These are phyloP conservation scores for Leishmania martiniquensis DNA, from an alignment of 208 protist species.

Conservation along the genomic window DNA sequence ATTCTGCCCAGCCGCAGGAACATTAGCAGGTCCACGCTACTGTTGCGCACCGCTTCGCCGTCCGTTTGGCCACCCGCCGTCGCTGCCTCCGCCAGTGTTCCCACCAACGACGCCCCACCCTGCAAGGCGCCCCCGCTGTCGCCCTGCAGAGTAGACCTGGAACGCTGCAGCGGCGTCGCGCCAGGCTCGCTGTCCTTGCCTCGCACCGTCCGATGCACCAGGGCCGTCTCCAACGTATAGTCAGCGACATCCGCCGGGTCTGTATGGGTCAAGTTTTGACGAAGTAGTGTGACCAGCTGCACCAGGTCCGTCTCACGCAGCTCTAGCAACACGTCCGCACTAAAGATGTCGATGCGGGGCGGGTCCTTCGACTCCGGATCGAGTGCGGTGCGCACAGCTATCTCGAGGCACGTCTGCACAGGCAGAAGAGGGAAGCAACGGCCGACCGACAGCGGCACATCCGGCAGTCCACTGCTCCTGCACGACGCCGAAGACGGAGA, in stretches of 20 bases:
- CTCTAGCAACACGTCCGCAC: slow-evolving; percentile 52
- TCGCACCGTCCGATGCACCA: slow-evolving; percentile 14
- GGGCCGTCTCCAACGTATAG: slow-evolving; percentile 14
- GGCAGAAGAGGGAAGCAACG: slow-evolving; percentile 44
- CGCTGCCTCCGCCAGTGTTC: not conserved
- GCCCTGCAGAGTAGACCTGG: not conserved
- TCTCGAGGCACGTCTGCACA: slow-evolving; percentile 45
- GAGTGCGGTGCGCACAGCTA: slow-evolving; percentile 59
- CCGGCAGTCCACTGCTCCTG: not conserved
- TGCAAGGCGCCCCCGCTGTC: not conserved
- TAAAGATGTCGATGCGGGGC: slow-evolving; percentile 47
- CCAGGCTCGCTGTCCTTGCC: slow-evolving; percentile 2
- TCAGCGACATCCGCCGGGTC: slow-evolving; percentile 22
- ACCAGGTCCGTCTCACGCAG: slow-evolving; percentile 58
- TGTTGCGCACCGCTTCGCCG: not conserved
- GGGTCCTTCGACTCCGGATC: slow-evolving; percentile 58
- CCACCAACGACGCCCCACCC: not conserved
- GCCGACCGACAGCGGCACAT: not conserved
- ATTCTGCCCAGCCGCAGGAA: slow-evolving; percentile 27
- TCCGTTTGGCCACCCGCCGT: not conserved
- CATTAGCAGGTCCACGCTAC: slow-evolving; percentile 19
- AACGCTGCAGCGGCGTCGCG: not conserved
- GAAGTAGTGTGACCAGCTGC: slow-evolving; percentile 55
- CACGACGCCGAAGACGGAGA: not conserved
- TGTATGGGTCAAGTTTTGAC: slow-evolving; percentile 62